A percentile compares a stretch with the other conserved stretches of the same genome.
These are phyloP conservation scores for Lasiodiplodia sp. DNA, from an alignment of 2,329 filamentous ascomycete genomes.

Conservation along the genomic window DNA sequence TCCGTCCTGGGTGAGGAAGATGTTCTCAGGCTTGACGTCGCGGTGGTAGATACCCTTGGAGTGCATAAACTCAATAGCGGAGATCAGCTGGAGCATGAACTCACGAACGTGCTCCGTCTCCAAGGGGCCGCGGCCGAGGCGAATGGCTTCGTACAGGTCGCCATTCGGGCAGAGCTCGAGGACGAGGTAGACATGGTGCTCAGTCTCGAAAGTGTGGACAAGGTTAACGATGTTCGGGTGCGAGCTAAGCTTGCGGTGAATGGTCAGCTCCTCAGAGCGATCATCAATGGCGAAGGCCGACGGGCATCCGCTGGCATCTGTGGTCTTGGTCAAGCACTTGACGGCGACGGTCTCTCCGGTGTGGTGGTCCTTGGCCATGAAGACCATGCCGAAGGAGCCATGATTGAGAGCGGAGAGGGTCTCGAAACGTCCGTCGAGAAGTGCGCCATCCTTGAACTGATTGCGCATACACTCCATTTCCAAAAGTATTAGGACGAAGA, in stretches of 20 bases:
- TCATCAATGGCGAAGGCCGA: slow-evolving; percentile 79
- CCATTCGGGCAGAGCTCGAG: slow-evolving; percentile 95
- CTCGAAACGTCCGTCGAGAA: slow-evolving; percentile 88
- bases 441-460: slow-evolving; percentile 77
- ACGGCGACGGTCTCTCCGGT: slow-evolving; percentile 87
- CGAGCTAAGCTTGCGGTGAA: slow-evolving; percentile 78
- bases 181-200: slow-evolving; percentile 87
- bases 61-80: slow-evolving; percentile 90
- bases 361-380: slow-evolving; percentile 81
- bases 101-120: slow-evolving; percentile 96
- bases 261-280: slow-evolving; percentile 78
- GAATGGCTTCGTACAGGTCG: slow-evolving; percentile 97
- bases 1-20: slow-evolving; percentile 87
- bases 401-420: slow-evolving; percentile 95
- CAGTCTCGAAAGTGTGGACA: slow-evolving; percentile 88
- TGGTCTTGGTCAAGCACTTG: slow-evolving; percentile 92
- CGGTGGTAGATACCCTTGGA: slow-evolving; percentile 91
- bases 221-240: slow-evolving; percentile 96
- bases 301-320: slow-evolving; percentile 64
- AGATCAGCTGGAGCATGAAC: slow-evolving; percentile 94
- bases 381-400: slow-evolving; percentile 99
- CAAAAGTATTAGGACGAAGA: slow-evolving; percentile 28
- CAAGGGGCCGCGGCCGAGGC: slow-evolving; percentile 82
- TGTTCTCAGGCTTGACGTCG: slow-evolving; percentile 99
- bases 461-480: slow-evolving; percentile 86